Percentiles rank a stretch among this genome's conserved stretches.
phyloP scores from a whole-genome alignment of 805 yeast species.

The Zygosaccharomyces pseudorouxii region DNA sequence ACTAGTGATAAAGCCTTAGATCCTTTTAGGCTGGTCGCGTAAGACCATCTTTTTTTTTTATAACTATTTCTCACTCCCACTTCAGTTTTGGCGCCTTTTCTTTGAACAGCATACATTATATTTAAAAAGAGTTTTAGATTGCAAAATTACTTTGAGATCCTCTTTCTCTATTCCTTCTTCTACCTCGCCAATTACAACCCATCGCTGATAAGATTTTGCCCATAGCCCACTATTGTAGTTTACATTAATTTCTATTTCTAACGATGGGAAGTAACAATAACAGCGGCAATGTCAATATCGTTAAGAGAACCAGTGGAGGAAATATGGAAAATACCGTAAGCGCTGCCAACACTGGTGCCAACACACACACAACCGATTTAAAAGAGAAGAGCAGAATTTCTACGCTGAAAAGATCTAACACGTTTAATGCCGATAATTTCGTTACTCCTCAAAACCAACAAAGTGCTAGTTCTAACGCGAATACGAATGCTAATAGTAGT shows the following conservation, averaged over 20 bases:
- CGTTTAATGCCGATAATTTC: not conserved
- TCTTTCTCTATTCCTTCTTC: not conserved
- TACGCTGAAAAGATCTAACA: slow-evolving; percentile 2
- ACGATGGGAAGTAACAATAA: slow-evolving; percentile 5
- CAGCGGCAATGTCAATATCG: slow-evolving; percentile 1
- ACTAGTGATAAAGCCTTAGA: not conserved
- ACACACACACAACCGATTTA: not conserved
- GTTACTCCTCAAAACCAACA: not conserved
- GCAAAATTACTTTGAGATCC: not conserved
- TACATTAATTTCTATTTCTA: not conserved
- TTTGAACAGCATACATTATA: slow-evolving; percentile 1
- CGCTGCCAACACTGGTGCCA: not conserved
- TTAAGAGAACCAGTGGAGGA: not conserved
- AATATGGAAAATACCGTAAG: not conserved
- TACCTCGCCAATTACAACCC: not conserved
- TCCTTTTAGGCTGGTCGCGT: slow-evolving; percentile 3
- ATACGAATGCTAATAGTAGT: not conserved
- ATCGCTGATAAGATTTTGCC: not conserved
- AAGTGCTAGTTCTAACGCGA: not conserved
- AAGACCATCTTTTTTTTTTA: not conserved
- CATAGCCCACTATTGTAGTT: not conserved
- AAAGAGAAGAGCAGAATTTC: slow-evolving; percentile 1
- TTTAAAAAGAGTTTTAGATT: slow-evolving; percentile 1
- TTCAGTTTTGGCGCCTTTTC: slow-evolving; percentile 6
- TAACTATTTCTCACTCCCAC: not conserved